Base-by-base conservation (phyloP, 495 filamentous ascomycete species). In the Daldinia bambusicola region DNA sequence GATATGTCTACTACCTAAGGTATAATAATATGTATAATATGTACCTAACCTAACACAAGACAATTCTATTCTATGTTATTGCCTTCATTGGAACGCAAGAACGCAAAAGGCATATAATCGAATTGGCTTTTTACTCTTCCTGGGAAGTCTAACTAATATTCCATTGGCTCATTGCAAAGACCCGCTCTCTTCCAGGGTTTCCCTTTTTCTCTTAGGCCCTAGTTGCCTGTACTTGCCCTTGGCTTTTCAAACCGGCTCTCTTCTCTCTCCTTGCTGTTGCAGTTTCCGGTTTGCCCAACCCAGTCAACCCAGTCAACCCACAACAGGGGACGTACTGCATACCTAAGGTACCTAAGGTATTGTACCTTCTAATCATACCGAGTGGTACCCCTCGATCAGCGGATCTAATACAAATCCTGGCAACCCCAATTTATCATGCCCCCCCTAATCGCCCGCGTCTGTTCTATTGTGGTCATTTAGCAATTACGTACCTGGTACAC, bases 351-450 rank as follows among this genome's bases (percentile, higher is more conserved):
- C 66, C 50, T 40, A n/a, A n/a, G n/a, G n/a, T n/a, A n/a, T n/a
- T n/a, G n/a, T n/a, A n/a, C n/a, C n/a, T n/a, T n/a, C n/a, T n/a
- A n/a, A n/a, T n/a, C n/a, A n/a, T 67, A 67, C 41, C 60, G 66
- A 38, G 62, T 30, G 61, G 70, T 69, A 69, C 58, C 55, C 41
- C 66, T 62, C 70, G 70, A 51, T 62, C 66, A 69, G 30, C 62
- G 66, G 70, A 69, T 73, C 70, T 69, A 73, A 73, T 69, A 59
- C 57, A 6, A 62, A 69, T 73, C 70, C 70, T 62, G 66, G 70
- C 57, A 61, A 56, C 43, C 62, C 60, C 70, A 73, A 73, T 73
- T 69, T 73, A 73, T 69, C 51, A 38, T 37, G 34, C 34, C 66
- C 66, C 70, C 65, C 63, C 61, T 48, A 48, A 53, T 66, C 66